A percentile compares a stretch with the other conserved stretches of the same genome.
phyloP scores from a whole-genome alignment of 1,284 basidiomycete genomes.

The Limonomyces culmigenus region DNA sequence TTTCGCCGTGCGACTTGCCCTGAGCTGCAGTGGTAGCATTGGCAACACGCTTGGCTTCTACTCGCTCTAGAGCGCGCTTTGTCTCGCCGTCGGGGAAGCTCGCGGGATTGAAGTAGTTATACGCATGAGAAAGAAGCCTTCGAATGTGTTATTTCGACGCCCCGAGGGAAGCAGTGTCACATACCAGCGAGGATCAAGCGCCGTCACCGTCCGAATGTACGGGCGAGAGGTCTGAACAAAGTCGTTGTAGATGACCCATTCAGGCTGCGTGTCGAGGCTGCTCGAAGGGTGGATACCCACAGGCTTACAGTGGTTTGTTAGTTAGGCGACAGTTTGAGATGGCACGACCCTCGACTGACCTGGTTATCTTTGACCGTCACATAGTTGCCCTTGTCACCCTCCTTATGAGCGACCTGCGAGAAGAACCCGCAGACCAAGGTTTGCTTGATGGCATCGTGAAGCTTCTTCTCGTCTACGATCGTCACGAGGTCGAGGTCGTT shows the following conservation, averaged over 20 bases:
- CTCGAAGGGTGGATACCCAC: slow-evolving; percentile 92
- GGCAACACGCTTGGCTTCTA: slow-evolving; percentile 28
- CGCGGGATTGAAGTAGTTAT: slow-evolving; percentile 63
- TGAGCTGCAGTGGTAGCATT: too few relatives aligned
- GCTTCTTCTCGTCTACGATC: slow-evolving; percentile 64
- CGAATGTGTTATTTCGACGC: not conserved
- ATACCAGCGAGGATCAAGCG: slow-evolving; percentile 81
- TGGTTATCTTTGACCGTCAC: slow-evolving; percentile 91
- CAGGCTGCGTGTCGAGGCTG: slow-evolving; percentile 83
- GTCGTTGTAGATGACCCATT: slow-evolving; percentile 97
- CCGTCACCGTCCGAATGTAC: slow-evolving; percentile 87
- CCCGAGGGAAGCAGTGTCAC: slow-evolving; percentile 9
- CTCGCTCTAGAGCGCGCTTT: slow-evolving; percentile 44
- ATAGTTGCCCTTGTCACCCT: slow-evolving; percentile 80
- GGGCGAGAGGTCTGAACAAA: slow-evolving; percentile 86
- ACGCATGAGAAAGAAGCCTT: slow-evolving; percentile 75
- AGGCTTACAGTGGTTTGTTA: slow-evolving; percentile 25
- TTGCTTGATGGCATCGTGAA: slow-evolving; percentile 70
- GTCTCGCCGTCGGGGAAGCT: slow-evolving; percentile 59
- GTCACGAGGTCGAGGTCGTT: slow-evolving; percentile 72
- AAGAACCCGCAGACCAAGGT: slow-evolving; percentile 91
- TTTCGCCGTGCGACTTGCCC: too few relatives aligned
- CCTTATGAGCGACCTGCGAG: slow-evolving; percentile 96
- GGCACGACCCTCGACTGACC: slow-evolving; percentile 18
- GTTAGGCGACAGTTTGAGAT: not conserved